Base-by-base conservation (phyloP, 2,329 filamentous ascomycete genomes). In the Raffaelea ambrosiae region DNA sequence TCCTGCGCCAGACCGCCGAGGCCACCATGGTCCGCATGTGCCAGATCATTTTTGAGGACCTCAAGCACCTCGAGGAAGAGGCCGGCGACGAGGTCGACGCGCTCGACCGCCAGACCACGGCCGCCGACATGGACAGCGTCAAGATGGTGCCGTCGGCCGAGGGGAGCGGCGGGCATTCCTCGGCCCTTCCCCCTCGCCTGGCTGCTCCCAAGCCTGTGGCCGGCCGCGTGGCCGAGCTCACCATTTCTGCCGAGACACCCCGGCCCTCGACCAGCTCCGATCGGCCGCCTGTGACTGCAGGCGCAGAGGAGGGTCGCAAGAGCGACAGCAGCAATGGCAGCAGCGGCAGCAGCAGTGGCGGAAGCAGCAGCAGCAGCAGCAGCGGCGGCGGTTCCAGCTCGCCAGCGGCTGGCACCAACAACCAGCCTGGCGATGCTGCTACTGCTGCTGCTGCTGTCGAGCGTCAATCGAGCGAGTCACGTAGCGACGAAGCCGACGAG, bases 21-120 rank as follows among this genome's bases (percentile, higher is more conserved):
- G 93, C 95, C 60, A 85, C 89, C 47, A 96, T 98, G 90, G 88
- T 97, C 41, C 88, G 88, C 56, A 98, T 98, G 93, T 97, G 93
- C 62, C 93, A 98, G 67, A 89, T 95, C 55, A 95, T 98, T 58
- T 98, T 98, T 62, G 86, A 90, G 64, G 83, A 94, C 51, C 70
- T 98, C 46, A 95, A 95, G 64, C 83, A 90, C 54, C 71, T 97
- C 8, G 88, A 94, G 58, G 76, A 86, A 42, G 84, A 90, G 60
- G 78, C 82, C 20, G 81, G 81, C 13, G 77, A 84, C 35, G 80
- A 86, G 52, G 67, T 77, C 7, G 78, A 83, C 33, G 77, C 77
- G 3, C 66, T 86, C 48, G 84, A 88, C 48, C 77, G 78, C 56
- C 74, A 78, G 59, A 76, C 78, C 8, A 76, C 78, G 8, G 80